These are phyloP conservation scores for Venturia effusa DNA, from an alignment of 2,329 filamentous ascomycete genomes.

Conservation along the genomic window DNA sequence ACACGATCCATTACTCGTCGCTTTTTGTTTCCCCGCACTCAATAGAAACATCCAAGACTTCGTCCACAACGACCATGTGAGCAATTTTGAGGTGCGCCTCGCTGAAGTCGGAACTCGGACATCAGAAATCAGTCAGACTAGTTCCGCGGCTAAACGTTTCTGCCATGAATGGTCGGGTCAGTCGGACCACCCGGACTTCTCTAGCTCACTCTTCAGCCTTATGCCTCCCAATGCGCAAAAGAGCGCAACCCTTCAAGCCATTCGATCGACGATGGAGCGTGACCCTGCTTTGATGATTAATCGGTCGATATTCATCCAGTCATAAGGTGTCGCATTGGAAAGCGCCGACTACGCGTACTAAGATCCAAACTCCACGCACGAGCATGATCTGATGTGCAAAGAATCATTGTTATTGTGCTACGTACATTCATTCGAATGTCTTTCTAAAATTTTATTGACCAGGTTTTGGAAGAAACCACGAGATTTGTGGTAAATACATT, in stretches of 20 bases:
- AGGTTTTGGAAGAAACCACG: too few species aligned
- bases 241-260: background rate
- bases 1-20: background rate
- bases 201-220: background rate
- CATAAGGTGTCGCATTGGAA: background rate
- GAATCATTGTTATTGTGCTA: background rate
- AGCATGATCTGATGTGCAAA: background rate
- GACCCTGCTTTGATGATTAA: background rate
- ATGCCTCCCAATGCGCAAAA: background rate
- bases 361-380: background rate
- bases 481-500: too few species aligned
- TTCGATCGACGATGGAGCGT: slow-evolving; percentile 3
- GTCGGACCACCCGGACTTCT: background rate
- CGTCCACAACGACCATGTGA: background rate
- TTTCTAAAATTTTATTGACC: too few species aligned
- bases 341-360: background rate
- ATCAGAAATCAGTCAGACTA: background rate
- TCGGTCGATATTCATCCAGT: background rate
- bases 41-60: background rate
- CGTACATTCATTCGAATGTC: too few species aligned
- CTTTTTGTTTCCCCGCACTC: background rate
- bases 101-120: background rate
- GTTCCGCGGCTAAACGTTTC: background rate
- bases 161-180: background rate
- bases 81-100: background rate